These are phyloP conservation scores for Lactarius quietus DNA, from an alignment of 768 basidiomycete genomes.

Conservation along the genomic window DNA sequence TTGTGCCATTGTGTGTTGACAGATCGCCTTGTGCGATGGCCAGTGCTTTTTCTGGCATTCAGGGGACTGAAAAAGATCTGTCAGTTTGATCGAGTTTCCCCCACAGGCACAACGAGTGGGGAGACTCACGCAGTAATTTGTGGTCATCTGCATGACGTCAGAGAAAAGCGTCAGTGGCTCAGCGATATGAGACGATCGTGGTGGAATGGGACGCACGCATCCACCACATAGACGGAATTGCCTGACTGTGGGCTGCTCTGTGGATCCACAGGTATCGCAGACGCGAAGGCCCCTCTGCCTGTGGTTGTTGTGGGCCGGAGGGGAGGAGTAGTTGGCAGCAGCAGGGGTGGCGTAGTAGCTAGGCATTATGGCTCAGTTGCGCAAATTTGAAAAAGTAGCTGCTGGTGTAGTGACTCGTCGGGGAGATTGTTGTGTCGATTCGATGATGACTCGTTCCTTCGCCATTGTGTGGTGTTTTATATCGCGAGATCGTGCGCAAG, in stretches of 20 bases:
- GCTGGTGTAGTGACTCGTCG: conserved; percentile 17
- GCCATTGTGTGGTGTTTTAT: conserved; percentile 8
- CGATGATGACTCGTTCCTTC: conserved; percentile 3
- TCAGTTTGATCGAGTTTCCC: conserved; percentile 19
- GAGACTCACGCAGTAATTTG: conserved; percentile 71
- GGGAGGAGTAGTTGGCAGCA: conserved; percentile 72
- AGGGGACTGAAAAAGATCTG: conserved; percentile 48
- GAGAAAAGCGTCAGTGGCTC: conserved; percentile 20
- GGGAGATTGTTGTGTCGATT: conserved; percentile 20
- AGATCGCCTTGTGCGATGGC: conserved; percentile 73
- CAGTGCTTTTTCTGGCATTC: conserved; percentile 78
- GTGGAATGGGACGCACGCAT: conserved; percentile 55
- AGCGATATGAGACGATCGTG: conserved; percentile 6
- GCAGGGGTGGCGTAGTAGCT: conserved; percentile 63
- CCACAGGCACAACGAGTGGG: conserved; percentile 16
- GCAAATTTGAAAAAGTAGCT: conserved; percentile 1
- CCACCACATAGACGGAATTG: conserved; percentile 80
- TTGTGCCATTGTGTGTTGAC: conserved; percentile 71
- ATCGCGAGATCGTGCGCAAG: conserved; percentile 1
- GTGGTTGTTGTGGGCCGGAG: conserved; percentile 46
- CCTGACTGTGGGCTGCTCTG: conserved; percentile 57
- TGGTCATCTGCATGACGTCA: conserved; percentile 57
- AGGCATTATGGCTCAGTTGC: conserved; percentile 31
- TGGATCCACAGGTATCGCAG: conserved; percentile 72
- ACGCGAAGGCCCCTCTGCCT: conserved; percentile 67